Conservation (phyloP, 257 asterid genomes). For the Solanum ossicruentum region DNA sequence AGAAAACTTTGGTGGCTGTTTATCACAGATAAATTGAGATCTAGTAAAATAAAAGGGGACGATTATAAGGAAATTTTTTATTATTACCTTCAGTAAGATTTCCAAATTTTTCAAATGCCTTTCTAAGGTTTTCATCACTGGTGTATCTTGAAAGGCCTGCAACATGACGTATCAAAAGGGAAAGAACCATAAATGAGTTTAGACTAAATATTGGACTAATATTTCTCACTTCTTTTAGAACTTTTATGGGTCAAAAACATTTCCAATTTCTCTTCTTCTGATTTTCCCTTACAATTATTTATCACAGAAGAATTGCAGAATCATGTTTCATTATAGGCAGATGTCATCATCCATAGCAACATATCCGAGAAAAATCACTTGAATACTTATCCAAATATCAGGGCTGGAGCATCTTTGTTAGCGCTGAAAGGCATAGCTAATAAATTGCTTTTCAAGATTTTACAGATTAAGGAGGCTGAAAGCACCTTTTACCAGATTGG, state of each 20-base stretch:
- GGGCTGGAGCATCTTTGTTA: not conserved
- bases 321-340: not conserved
- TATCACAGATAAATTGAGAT: not conserved
- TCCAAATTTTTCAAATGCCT: constrained; percentile 77
- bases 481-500: not conserved
- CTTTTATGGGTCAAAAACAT: not conserved
- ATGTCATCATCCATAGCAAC: not conserved
- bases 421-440: not conserved
- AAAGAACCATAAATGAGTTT: not conserved
- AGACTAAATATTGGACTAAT: not conserved
- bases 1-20: not conserved
- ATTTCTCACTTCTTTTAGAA: not conserved
- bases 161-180: not conserved
- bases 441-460: not conserved
- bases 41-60: not conserved
- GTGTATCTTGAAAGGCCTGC: constrained; percentile 84
- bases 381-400: not conserved
- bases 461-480: not conserved
- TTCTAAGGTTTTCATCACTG: constrained; percentile 50
- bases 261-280: not conserved
- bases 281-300: not conserved
- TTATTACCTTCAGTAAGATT: constrained; percentile 52
- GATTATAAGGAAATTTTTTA: not conserved
- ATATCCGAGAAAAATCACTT: not conserved
- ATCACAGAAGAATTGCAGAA: not conserved